Percentiles rank a stretch among this genome's conserved stretches.
Conservation (phyloP, 345 rosid genomes). For the Combretum micranthum region DNA sequence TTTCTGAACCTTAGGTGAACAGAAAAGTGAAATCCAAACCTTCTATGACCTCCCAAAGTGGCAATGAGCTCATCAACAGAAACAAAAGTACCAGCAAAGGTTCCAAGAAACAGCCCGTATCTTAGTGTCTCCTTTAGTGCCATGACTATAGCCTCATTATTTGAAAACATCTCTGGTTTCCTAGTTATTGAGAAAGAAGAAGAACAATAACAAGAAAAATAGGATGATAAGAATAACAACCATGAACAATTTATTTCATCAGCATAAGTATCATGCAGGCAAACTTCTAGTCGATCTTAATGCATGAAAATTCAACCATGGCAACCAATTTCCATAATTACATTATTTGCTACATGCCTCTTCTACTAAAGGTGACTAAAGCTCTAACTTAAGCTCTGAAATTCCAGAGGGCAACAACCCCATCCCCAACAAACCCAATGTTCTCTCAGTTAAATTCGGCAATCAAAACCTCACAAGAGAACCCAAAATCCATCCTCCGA, state of each 20-base stretch:
- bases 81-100: conserved; percentile 84
- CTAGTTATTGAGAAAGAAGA: conserved; percentile 20
- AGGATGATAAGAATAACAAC: neutral
- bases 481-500: too few relatives aligned
- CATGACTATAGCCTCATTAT: conserved; percentile 55
- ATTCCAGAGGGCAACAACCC: too few relatives aligned
- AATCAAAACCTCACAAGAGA: too few relatives aligned
- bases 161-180: conserved; percentile 49
- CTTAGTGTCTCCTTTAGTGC: conserved; percentile 82
- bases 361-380: too few relatives aligned
- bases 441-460: too few relatives aligned
- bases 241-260: too few relatives aligned
- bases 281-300: neutral
- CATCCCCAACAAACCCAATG: too few relatives aligned
- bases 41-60: conserved; percentile 63
- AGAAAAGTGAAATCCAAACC: conserved; percentile 18
- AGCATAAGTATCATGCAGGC: neutral
- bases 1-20: neutral
- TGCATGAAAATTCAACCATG: neutral
- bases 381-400: too few relatives aligned
- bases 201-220: conserved; percentile 4
- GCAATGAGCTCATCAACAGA: conserved; percentile 75
- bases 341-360: too few relatives aligned
- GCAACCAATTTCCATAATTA: neutral
- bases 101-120: conserved; percentile 85